Evolutionary conservation across 2,329 filamentous ascomycete species (phyloP), one percentile per base, ranked within the genome.

Genomic region (Neofusicoccum laricinum): DNA sequence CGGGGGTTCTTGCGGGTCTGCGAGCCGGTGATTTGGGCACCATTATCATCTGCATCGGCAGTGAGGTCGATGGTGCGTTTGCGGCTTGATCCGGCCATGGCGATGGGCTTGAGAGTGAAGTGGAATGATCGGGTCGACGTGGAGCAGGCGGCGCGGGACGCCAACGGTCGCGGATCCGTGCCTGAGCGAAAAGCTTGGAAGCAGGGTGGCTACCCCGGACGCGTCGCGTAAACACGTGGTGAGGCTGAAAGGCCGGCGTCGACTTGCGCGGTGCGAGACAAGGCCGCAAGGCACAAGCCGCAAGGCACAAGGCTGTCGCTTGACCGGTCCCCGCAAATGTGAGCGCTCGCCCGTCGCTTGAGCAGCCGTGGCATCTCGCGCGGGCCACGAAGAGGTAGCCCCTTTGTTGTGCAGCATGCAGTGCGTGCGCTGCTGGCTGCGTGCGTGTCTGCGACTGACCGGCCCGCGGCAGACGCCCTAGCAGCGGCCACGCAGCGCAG

Each of bases 21-120:
- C 55, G 55, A 48, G 17, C 55, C 41, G 41, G 11, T 46, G 55
- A 50, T 1, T 14, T 61, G 68, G 62, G 41, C 62, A 66, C 12
- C 65, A 38, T 68, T 70, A 61, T 68, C 70, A 61, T 77, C 71
- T 48, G 79, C 79, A 25, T 71, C 76, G 10, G 78, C 80, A 65
- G 82, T 71, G 41, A 77, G 70, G 34, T 77, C 73, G 53, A 67
- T 68, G 10, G 67, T 49, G 17, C 82, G 78, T 71, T 83, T 59
- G 55, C 55, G 55, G 41, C 25, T 46, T 36, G 55, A 21, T 83
- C 49, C 66, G 62, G 48, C 25, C 58, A 61, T 61, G 5, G 41
- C 34, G 32, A 38, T 19, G 30, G 12, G 34, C 15, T 25, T 21
- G n/a, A 25, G 12, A 15, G 17, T 21, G 58, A 40, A 14, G 25